Percentiles rank a stretch among this genome's conserved stretches.
Conservation (phyloP, 2,329 filamentous ascomycete genomes). For the Dichotomopilus funicola region DNA sequence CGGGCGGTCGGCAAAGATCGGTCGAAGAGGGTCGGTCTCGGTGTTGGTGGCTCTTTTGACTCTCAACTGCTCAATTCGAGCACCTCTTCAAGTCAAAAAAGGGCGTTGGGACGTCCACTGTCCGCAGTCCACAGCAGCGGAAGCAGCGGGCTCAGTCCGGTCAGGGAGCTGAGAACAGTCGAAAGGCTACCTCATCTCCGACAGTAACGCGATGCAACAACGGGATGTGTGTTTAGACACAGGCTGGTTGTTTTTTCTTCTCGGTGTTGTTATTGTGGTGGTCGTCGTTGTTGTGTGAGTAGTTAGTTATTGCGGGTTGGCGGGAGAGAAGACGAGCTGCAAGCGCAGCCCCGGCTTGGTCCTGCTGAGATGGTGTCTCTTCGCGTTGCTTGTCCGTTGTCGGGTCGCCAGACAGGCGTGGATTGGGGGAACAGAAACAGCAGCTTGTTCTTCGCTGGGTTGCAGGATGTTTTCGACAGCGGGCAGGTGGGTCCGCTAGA, state of each 20-base stretch:
- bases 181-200: slow-evolving; percentile 54
- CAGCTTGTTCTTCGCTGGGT: slow-evolving; percentile 7
- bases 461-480: slow-evolving; percentile 18
- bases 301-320: background rate
- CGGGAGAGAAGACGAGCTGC: slow-evolving; percentile 4
- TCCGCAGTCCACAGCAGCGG: too few relatives aligned
- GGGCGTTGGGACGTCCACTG: slow-evolving; percentile 4
- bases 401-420: slow-evolving; percentile 17
- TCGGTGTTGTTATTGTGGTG: too few relatives aligned
- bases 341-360: slow-evolving; percentile 5
- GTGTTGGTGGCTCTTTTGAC: background rate
- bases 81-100: slow-evolving; percentile 3
- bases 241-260: slow-evolving; percentile 4
- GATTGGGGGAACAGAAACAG: slow-evolving; percentile 6
- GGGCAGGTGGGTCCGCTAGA: slow-evolving; percentile 9
- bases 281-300: too few relatives aligned
- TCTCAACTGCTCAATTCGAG: slow-evolving; percentile 8
- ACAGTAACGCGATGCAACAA: slow-evolving; percentile 15
- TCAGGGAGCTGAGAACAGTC: slow-evolving; percentile 53
- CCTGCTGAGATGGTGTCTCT: too few relatives aligned
- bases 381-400: slow-evolving; percentile 8
- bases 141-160: slow-evolving; percentile 45
- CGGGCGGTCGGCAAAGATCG: background rate
- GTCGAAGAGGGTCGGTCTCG: background rate
- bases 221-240: slow-evolving; percentile 18